Base-by-base conservation (phyloP, 805 yeast species). In the Kodamaea hsintzibuensis region DNA sequence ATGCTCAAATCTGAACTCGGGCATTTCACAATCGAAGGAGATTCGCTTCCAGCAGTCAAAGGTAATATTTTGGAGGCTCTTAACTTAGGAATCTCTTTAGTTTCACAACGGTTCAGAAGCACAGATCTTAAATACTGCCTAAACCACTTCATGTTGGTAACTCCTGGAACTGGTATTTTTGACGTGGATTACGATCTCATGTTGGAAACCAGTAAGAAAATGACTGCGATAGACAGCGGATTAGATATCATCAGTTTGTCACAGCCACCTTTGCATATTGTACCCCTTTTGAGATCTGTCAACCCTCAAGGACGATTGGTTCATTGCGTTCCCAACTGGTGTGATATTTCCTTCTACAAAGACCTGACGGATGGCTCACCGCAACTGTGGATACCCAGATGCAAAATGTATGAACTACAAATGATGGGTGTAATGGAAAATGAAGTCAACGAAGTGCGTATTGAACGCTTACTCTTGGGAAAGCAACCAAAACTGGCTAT, bases 381-480 rank as follows among this genome's bases (percentile, higher is more conserved):
- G 33, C 88, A 83, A 60, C 39, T 14, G 39, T 93, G 98, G 98
- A 81, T 87, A n/a, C 98, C 99, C 0, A 77, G 95, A 37, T 91
- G 98, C 69, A 91, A 90, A 62, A 92, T 95, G 49, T 93, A 95
- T 68, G 98, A 93, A 63, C 71, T 95, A 16, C 98, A 95, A 67
- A 95, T 95, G 98, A 93, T 93, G 96, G 98, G 98, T 0, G 82
- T 95, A 7, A 91, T 93, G 86, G 98, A 93, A 62, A 90, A 89
- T 61, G 97, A 95, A 63, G 75, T 85, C 54, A 83, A 85, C 58
- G 83, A 87, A 10, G 82, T 88, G 7, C 82, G 84, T 7, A 81
- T 92, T 9, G 85, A 84, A 14, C 79, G 86, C 49, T 70, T 91
- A 49, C 78, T 74, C 10, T 62, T 62, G 57, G 68, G 56, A 48